Evolutionary conservation across 306 rosid genomes (phyloP).

Genomic region (Trifolium pratense): DNA sequence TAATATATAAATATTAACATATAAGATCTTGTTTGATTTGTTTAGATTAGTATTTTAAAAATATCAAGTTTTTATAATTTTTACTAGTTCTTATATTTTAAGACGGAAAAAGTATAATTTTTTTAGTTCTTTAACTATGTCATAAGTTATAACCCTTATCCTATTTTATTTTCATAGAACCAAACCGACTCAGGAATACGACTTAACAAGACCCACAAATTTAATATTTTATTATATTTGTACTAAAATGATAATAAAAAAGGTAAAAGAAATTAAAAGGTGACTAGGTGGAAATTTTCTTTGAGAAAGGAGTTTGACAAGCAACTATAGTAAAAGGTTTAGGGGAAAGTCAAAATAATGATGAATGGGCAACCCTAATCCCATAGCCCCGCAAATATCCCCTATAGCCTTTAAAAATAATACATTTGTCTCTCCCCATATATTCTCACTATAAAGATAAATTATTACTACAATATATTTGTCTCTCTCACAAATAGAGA

Average conservation of each 20-base stretch:
- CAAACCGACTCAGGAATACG: too few species aligned
- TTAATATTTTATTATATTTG: too few species aligned
- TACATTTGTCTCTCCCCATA: slow-evolving; percentile 15
- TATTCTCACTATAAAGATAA: background rate
- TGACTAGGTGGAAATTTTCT: slow-evolving; percentile 38
- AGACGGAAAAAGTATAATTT: too few species aligned
- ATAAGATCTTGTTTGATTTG: too few species aligned
- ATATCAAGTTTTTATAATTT: too few species aligned
- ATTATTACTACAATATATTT: background rate
- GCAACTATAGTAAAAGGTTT: background rate
- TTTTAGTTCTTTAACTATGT: too few species aligned
- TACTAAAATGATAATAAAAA: background rate
- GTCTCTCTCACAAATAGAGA: slow-evolving; percentile 10
- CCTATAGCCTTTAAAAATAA: background rate
- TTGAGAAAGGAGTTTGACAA: slow-evolving; percentile 43
- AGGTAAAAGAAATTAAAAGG: slow-evolving; percentile 4
- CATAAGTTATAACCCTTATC: too few species aligned
- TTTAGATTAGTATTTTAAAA: too few species aligned
- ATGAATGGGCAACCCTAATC: slow-evolving; percentile 44
- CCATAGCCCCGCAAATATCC: slow-evolving; percentile 19
- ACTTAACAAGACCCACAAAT: too few species aligned
- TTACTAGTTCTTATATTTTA: too few species aligned
- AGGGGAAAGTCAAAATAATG: slow-evolving; percentile 48
- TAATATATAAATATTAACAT: too few species aligned
- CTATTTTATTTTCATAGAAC: too few species aligned